phyloP scores from a whole-genome alignment of 495 filamentous ascomycete species.

The Beverwykella pulmonaria region DNA sequence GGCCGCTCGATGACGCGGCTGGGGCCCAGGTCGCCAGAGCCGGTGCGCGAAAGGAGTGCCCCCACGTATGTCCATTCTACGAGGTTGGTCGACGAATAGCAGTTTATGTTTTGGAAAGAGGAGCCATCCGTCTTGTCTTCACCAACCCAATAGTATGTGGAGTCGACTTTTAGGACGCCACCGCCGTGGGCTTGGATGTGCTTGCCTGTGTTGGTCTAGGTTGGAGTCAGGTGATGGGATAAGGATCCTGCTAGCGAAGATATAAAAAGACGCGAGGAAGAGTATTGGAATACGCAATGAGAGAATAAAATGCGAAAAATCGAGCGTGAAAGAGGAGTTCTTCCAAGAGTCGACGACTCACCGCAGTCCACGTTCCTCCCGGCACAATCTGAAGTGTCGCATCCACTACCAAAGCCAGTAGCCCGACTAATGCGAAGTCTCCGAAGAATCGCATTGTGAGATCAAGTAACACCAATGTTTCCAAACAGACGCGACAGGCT shows the following conservation, averaged over 20 bases:
- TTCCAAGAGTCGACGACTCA: not conserved
- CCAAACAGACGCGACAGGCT: not conserved
- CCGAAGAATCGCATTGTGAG: not conserved
- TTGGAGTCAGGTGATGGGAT: not conserved
- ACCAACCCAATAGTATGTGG: slow-evolving; percentile 57
- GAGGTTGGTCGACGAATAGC: slow-evolving; percentile 59
- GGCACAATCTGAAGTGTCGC: slow-evolving; percentile 35
- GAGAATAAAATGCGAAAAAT: too few relatives aligned
- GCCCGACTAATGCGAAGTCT: not conserved
- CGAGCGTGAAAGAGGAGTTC: not conserved
- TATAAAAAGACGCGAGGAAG: too few relatives aligned
- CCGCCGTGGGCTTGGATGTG: slow-evolving; percentile 64
- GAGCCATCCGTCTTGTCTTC: slow-evolving; percentile 66
- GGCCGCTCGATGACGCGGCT: slow-evolving; percentile 66
- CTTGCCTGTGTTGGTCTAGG: slow-evolving; percentile 47
- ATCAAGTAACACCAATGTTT: not conserved
- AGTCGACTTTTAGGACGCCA: slow-evolving; percentile 57
- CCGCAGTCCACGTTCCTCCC: slow-evolving; percentile 38
- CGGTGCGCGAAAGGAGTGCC: slow-evolving; percentile 55
- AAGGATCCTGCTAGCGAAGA: not conserved
- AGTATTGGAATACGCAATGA: too few relatives aligned
- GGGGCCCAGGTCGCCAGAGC: slow-evolving; percentile 61
- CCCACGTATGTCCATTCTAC: slow-evolving; percentile 64
- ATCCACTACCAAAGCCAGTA: slow-evolving; percentile 7
- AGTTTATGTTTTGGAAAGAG: slow-evolving; percentile 64